These are phyloP conservation scores for Saraca asoca DNA, from an alignment of 331 rosid genomes.

Conservation along the genomic window DNA sequence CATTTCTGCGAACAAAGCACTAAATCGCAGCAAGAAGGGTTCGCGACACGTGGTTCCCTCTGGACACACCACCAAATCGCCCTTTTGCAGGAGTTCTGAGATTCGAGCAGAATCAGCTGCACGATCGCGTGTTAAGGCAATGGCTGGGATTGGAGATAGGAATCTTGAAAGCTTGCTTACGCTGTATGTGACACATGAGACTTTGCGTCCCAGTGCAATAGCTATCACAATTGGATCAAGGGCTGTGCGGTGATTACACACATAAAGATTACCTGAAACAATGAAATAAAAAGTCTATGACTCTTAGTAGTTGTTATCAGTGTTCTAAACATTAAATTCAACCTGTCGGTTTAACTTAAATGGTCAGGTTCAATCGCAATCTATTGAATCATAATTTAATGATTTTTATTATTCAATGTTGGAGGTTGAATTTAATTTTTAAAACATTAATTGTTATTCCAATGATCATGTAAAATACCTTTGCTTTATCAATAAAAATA, in stretches of 20 bases:
- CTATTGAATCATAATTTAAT: too few species aligned
- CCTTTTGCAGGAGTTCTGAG: conserved; percentile 65
- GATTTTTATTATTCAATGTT: too few species aligned
- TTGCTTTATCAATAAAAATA: too few species aligned
- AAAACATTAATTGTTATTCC: too few species aligned
- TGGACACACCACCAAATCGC: conserved; percentile 90
- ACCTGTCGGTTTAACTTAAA: too few species aligned
- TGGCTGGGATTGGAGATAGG: conserved; percentile 92
- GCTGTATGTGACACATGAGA: conserved; percentile 86
- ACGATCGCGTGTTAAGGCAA: conserved; percentile 88
- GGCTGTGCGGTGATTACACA: conserved; percentile 91
- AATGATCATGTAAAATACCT: too few species aligned
- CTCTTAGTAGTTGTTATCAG: too few species aligned
- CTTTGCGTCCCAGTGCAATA: conserved; percentile 87
- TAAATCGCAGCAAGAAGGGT: conserved; percentile 80
- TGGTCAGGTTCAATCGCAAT: too few species aligned
- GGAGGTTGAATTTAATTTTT: too few species aligned
- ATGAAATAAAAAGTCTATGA: too few species aligned
- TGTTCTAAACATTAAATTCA: too few species aligned
- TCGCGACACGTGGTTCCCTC: conserved; percentile 96
- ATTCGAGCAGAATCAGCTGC: conserved; percentile 86
- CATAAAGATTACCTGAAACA: conserved; percentile 69
- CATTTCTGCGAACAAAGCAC: conserved; percentile 88
- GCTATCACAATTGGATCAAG: conserved; percentile 88
- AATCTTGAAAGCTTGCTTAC: conserved; percentile 85